Evolutionary conservation across 176 grass and related monocot species (phyloP).

Genomic region (Carex scoparia): DNA sequence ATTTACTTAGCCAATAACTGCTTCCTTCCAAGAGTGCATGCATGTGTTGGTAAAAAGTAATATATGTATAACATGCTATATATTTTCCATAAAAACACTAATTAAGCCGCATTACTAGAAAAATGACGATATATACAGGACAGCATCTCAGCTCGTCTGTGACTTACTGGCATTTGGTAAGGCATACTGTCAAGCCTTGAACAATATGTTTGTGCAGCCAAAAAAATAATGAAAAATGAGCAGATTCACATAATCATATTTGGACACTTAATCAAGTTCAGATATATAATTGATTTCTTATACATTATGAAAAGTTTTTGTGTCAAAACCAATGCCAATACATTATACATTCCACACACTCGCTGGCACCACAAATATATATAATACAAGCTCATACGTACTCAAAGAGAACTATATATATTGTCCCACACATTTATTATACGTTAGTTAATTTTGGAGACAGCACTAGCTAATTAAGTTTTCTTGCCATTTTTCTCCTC

Average conservation of each 20-base stretch:
- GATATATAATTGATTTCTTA: too few species aligned
- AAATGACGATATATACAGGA: neutral
- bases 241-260: neutral
- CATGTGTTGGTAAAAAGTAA: neutral
- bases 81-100: neutral
- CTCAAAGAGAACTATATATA: neutral
- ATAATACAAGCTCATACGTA: neutral
- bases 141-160: neutral
- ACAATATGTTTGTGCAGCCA: neutral
- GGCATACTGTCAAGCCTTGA: neutral
- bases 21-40: neutral
- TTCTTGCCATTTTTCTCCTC: conserved; percentile 39
- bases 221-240: neutral
- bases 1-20: neutral
- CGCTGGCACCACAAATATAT: neutral
- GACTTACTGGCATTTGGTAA: neutral
- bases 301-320: neutral
- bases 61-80: neutral
- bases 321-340: neutral
- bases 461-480: neutral
- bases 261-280: too few species aligned
- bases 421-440: neutral
- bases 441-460: neutral
- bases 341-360: neutral
- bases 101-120: neutral